Evolutionary conservation across 139 green algal species (phyloP), one percentile per base, ranked within the genome.

Genomic region (Chlorella sp.): DNA sequence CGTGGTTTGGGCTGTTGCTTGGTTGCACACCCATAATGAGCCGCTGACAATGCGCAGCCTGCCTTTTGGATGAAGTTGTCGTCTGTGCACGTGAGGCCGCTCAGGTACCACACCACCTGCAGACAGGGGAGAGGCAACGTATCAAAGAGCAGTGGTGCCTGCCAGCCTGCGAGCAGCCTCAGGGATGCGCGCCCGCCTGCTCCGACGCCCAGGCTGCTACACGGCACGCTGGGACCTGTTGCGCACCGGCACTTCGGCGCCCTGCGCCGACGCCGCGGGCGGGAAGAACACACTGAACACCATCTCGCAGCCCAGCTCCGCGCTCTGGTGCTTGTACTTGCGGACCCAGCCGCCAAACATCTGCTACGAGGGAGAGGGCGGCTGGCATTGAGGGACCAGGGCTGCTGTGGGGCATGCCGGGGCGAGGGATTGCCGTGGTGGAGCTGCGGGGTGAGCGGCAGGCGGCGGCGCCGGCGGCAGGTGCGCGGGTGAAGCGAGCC

Each of bases 31-130:
- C 46, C 46, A 54, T 8, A 11, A 54, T 8, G 46, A 8, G 46
- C 8, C 51, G 14, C 51, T 26, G 22, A 11, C 11, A 60, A 60
- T 11, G 13, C 16, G 13, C 51, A 60, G 46, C 46, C 46, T 54
- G 46, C 51, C 89, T 99, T 99, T 38, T 94, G 85, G 32, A 94
- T 96, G 81, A 97, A 94, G 84, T 98, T 99, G 40, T 98, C 93
- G 67, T 98, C 96, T 0, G 90, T 98, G 92, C 96, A 99, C 2
- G 97, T 99, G 2, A 99, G 93, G 5, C 97, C 97, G 9, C 80
- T 93, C 2, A 99, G 92, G 82, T 92, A 99, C 84, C 95, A 97
- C 16, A 98, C 68, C 36, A 98, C 90, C 68, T 95, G 95, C 24
- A 91, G 65, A 34, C n/a, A n/a, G n/a, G n/a, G n/a, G n/a, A n/a